These are phyloP conservation scores for Penicillium sp. DNA, from an alignment of 2,329 filamentous ascomycete species.

Conservation along the genomic window DNA sequence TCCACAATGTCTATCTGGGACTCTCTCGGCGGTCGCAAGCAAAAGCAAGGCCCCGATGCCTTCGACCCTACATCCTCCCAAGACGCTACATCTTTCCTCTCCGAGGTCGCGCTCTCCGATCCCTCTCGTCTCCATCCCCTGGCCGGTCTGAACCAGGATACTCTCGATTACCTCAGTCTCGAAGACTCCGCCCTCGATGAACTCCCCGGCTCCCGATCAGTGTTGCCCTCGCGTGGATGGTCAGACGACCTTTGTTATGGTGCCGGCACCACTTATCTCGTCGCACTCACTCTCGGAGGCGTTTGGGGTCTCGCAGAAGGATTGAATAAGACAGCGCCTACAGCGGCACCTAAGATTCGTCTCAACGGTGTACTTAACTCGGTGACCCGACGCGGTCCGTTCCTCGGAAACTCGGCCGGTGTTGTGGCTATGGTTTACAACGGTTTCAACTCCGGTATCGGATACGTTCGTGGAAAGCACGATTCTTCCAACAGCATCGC, in stretches of 20 bases:
- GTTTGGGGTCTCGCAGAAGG: slow-evolving; percentile 92
- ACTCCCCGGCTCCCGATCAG: slow-evolving; percentile 80
- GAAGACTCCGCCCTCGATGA: slow-evolving; percentile 89
- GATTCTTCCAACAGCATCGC: slow-evolving; percentile 86
- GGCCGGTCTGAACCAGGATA: slow-evolving; percentile 87
- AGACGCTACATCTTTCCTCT: slow-evolving; percentile 85
- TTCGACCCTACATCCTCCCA: slow-evolving; percentile 74
- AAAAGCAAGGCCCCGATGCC: slow-evolving; percentile 55
- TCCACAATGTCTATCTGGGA: slow-evolving; percentile 61
- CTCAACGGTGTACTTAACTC: slow-evolving; percentile 95
- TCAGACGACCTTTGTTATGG: slow-evolving; percentile 98
- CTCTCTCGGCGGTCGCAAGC: slow-evolving; percentile 61
- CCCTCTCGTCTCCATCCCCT: slow-evolving; percentile 88
- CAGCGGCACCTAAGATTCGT: slow-evolving; percentile 83
- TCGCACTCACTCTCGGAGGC: slow-evolving; percentile 82
- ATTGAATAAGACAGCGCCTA: slow-evolving; percentile 67
- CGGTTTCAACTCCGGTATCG: slow-evolving; percentile 81
- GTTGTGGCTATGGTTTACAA: slow-evolving; percentile 97
- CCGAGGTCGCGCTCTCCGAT: slow-evolving; percentile 75
- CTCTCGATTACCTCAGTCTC: slow-evolving; percentile 90
- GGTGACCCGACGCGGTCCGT: slow-evolving; percentile 87
- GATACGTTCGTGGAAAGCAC: slow-evolving; percentile 77
- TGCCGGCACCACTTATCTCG: slow-evolving; percentile 88
- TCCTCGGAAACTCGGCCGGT: slow-evolving; percentile 92
- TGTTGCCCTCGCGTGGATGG: slow-evolving; percentile 92